Percentiles rank a stretch among this genome's conserved stretches.
Evolutionary conservation across 257 asterid genomes (phyloP).

Genomic region (Fraxinus quadrangulata): DNA sequence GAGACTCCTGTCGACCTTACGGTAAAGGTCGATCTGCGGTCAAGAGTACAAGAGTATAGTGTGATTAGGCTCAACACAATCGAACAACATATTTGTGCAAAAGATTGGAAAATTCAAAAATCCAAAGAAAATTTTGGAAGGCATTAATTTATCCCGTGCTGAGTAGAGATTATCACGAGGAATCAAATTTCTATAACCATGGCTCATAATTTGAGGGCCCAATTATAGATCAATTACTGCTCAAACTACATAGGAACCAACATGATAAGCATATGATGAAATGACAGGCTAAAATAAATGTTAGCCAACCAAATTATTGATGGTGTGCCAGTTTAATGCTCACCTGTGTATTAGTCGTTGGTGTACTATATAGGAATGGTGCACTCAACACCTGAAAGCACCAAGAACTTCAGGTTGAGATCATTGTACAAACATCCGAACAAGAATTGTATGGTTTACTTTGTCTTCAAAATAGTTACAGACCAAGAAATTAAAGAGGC

Average conservation of each 20-base stretch:
- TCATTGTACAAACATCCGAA: background rate
- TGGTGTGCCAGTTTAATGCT: constrained; percentile 10
- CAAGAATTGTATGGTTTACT: background rate
- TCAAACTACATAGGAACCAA: background rate
- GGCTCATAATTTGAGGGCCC: too few species aligned
- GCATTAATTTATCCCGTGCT: background rate
- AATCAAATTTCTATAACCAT: too few species aligned
- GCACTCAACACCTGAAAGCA: constrained; percentile 79
- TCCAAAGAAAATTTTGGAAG: background rate
- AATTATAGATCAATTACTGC: background rate
- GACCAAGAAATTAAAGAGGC: background rate
- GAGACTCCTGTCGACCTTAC: background rate
- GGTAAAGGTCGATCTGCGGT: background rate
- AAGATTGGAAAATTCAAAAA: background rate
- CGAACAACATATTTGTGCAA: background rate
- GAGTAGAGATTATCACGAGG: too few species aligned
- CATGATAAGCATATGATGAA: background rate
- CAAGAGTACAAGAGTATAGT: background rate
- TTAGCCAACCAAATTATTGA: background rate
- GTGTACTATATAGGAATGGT: constrained; percentile 62
- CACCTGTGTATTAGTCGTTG: constrained; percentile 50
- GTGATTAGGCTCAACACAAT: background rate
- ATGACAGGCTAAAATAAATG: background rate
- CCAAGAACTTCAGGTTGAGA: background rate
- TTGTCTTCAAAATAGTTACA: background rate